Evolutionary conservation across 2,329 filamentous ascomycete genomes (phyloP).

Genomic region (Talaromyces sp.): DNA sequence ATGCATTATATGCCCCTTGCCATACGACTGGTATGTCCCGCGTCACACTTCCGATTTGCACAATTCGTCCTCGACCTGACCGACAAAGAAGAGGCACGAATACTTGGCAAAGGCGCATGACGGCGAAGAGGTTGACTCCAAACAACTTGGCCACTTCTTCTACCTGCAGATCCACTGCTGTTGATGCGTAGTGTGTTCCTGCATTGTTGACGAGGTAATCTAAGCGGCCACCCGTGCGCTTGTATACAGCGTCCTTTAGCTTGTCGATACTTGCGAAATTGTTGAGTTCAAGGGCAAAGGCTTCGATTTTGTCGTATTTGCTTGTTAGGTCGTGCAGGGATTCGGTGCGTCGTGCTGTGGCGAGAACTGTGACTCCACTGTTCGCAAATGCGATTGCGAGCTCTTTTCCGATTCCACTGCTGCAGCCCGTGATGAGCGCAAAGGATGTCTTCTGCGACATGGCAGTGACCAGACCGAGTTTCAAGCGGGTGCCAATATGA

Average conservation of each 20-base stretch:
- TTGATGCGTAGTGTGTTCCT: background rate
- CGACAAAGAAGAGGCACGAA: slow-evolving; percentile 20
- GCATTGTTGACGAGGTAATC: background rate
- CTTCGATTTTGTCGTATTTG: background rate
- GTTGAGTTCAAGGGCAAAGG: background rate
- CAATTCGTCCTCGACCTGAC: slow-evolving; percentile 21
- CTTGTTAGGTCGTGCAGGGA: background rate
- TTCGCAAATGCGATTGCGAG: slow-evolving; percentile 12
- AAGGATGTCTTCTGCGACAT: slow-evolving; percentile 10
- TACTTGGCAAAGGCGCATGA: background rate
- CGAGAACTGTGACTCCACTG: slow-evolving; percentile 13
- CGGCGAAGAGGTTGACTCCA: background rate
- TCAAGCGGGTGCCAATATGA: background rate
- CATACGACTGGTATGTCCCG: slow-evolving; percentile 15
- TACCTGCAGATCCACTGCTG: background rate
- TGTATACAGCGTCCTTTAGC: background rate
- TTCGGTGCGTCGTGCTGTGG: slow-evolving; percentile 10
- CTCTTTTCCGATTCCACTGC: slow-evolving; percentile 14
- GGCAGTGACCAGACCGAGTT: background rate
- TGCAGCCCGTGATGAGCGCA: slow-evolving; percentile 14
- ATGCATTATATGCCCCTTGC: slow-evolving; percentile 13
- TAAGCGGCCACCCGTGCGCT: background rate
- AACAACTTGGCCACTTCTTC: background rate
- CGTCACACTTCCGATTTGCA: slow-evolving; percentile 26
- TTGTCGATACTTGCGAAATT: background rate